Base-by-base conservation (phyloP, 2,329 filamentous ascomycete species). In the Botrytis hyacinthi region DNA sequence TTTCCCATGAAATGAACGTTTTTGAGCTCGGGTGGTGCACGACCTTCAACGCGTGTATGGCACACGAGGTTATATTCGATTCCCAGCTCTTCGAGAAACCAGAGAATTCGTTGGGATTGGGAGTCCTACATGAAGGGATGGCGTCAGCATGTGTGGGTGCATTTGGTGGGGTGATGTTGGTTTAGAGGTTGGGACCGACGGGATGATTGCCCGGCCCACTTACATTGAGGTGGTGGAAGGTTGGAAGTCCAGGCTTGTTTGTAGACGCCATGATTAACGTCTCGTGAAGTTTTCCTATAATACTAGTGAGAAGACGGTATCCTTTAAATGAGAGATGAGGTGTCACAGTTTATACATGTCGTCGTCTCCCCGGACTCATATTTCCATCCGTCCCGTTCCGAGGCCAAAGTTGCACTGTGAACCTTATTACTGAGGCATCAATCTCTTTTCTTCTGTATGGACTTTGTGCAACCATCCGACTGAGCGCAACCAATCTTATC, bases 1-100 rank as follows among this genome's bases (percentile, higher is more conserved):
- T 97, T 97, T 76, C 95, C 95, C 4, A 97, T 86, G 0, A 92
- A 92, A 78, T 97, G 93, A 35, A 96, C 84, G 74, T 92, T 90
- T 35, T 73, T 57, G 66, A 97, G 87, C 79, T 92, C 91, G 0
- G 89, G 84, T 3, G 93, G 93, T 1, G 94, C 94, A 29, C 91
- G 85, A 51, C 76, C 77, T 7, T 71, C 72, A 12, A 59, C 48
- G 22, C 68, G 76, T 7, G 72, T 73, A 79, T 85, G 87, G 82
- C 95, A 96, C 48, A 91, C 89, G 75, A 97, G 84, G 76, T 94
- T 89, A 83, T 97, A 97, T 46, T 91, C 86, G 66, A 97, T 83
- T 65, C 91, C 86, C 75, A 91, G 86, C 79, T 91, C 90, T 82
- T 92, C 89, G 63, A 93, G 85, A 14, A 93, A 87, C 90, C 90